Conservation (phyloP, 257 asterid genomes). For the Leptodermis oblonga region DNA sequence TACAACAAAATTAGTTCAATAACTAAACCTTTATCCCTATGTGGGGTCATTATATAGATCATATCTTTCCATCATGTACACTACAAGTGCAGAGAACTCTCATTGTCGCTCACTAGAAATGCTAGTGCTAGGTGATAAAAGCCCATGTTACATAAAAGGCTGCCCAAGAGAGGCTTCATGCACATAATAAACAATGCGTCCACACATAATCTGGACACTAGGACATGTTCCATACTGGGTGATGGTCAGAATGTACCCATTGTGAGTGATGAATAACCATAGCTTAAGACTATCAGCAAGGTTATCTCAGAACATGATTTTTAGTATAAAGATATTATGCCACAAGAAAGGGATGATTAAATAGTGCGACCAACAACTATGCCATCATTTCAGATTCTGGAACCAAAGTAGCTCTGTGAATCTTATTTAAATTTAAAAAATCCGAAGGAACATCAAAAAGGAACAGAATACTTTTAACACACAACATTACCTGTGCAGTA, state of each 20-base stretch:
- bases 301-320: not conserved
- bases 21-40: too few species aligned
- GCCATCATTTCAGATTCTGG: not conserved
- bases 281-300: not conserved
- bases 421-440: not conserved
- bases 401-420: not conserved
- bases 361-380: not conserved
- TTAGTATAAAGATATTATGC: too few species aligned
- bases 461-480: not conserved
- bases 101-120: not conserved
- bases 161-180: not conserved
- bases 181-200: not conserved
- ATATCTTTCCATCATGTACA: too few species aligned
- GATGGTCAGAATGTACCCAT: not conserved
- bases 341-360: constrained; percentile 1
- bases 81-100: not conserved
- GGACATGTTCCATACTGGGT: not conserved
- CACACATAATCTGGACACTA: not conserved
- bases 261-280: not conserved
- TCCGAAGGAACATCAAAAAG: not conserved
- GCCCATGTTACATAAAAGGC: not conserved
- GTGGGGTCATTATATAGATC: too few species aligned
- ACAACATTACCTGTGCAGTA: too few species aligned
- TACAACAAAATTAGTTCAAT: not conserved
- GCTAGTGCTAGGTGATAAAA: not conserved